Conservation (phyloP, 768 basidiomycete genomes). For the Boletellus sp. region DNA sequence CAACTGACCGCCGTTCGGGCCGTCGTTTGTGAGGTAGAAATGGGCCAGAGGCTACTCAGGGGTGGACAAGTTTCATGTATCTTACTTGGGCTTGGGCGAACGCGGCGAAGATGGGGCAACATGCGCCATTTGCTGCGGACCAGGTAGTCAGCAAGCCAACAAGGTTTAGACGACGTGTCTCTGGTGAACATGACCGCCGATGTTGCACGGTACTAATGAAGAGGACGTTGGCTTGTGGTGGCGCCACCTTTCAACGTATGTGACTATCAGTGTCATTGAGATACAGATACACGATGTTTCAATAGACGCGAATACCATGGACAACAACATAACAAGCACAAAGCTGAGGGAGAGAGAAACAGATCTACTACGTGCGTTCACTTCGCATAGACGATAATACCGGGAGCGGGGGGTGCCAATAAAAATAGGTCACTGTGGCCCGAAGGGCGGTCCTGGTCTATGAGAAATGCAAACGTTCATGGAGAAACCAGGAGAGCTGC, state of each 20-base stretch:
- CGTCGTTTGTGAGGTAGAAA: conserved; percentile 42
- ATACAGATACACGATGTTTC: not conserved
- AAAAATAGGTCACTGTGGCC: conserved; percentile 2
- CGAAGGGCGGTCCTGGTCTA: conserved; percentile 5
- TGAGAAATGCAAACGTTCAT: conserved; percentile 25
- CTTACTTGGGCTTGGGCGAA: conserved; percentile 51
- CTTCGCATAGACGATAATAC: not conserved
- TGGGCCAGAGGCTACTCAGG: conserved; percentile 46
- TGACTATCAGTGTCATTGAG: no score
- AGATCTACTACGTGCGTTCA: not conserved
- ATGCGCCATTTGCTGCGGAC: conserved; percentile 34
- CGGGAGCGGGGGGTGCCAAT: conserved; percentile 1
- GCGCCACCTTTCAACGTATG: no score
- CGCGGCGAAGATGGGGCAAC: conserved; percentile 32
- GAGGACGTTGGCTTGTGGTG: no score
- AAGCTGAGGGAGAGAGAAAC: no score
- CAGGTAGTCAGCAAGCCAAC: conserved; percentile 41
- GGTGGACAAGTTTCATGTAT: conserved; percentile 51
- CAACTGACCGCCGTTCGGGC: conserved; percentile 43
- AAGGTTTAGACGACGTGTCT: conserved; percentile 29
- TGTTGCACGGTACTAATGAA: not conserved
- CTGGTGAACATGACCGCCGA: conserved; percentile 10
- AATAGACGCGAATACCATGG: not conserved
- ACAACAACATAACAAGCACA: not conserved
- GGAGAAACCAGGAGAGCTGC: conserved; percentile 26